These are phyloP conservation scores for Populus ilicifolia DNA, from an alignment of 345 rosid species.

Conservation along the genomic window DNA sequence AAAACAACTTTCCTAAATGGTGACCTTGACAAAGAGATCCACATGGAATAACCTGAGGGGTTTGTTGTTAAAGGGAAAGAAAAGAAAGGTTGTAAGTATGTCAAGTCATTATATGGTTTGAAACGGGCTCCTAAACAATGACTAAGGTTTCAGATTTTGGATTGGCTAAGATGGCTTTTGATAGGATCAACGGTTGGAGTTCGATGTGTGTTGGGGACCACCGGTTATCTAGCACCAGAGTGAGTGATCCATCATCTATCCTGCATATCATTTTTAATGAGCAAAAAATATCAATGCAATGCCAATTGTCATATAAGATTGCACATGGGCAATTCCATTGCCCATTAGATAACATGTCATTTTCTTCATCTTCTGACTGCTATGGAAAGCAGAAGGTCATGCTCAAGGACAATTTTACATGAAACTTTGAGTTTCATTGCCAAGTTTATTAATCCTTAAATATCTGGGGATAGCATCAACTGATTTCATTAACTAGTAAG, in stretches of 20 bases:
- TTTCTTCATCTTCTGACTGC: conserved; percentile 20
- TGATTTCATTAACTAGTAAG: neutral
- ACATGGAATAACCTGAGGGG: too few relatives aligned
- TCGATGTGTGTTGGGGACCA: conserved; percentile 66
- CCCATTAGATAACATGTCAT: conserved; percentile 21
- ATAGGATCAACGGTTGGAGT: conserved; percentile 70
- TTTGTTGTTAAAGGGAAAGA: too few relatives aligned
- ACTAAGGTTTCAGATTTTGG: conserved; percentile 80
- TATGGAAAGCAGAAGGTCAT: too few relatives aligned
- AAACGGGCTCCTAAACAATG: too few relatives aligned
- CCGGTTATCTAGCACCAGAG: conserved; percentile 89
- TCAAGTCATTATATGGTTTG: too few relatives aligned
- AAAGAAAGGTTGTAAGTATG: too few relatives aligned
- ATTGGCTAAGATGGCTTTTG: conserved; percentile 66
- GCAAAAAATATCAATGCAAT: conserved; percentile 5
- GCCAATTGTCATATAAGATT: conserved; percentile 17
- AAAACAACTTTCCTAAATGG: too few relatives aligned
- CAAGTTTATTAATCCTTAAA: neutral
- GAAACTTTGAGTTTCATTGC: neutral
- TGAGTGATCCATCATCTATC: conserved; percentile 40
- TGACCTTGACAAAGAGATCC: too few relatives aligned
- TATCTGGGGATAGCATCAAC: neutral
- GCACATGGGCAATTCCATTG: conserved; percentile 23
- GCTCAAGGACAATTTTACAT: neutral
- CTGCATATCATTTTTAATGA: conserved; percentile 1